Evolutionary conservation across 139 green algal species (phyloP).

Genomic region (Marvania coccoides): DNA sequence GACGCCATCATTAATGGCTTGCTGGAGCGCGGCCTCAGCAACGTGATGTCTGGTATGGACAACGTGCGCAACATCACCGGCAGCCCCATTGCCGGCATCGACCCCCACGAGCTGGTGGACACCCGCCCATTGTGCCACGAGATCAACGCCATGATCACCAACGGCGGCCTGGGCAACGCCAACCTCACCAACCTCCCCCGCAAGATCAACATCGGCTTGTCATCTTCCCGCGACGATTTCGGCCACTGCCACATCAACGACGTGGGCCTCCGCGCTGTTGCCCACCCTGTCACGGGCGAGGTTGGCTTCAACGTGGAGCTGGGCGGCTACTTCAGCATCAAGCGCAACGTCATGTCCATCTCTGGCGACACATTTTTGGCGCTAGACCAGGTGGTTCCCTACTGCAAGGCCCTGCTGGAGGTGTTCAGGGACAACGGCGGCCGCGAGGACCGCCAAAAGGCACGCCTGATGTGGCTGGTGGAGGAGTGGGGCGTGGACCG

Average conservation of each 20-base stretch:
- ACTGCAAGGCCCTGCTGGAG: slow-evolving; percentile 66
- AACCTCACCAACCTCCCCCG: slow-evolving; percentile 90
- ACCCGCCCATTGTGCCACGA: slow-evolving; percentile 45
- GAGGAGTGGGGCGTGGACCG: slow-evolving; percentile 72
- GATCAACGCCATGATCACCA: slow-evolving; percentile 68
- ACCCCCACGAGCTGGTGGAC: slow-evolving; percentile 93
- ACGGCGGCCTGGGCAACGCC: slow-evolving; percentile 59
- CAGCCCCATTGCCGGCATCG: slow-evolving; percentile 72
- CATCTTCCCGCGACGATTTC: slow-evolving; percentile 82
- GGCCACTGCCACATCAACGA: slow-evolving; percentile 99
- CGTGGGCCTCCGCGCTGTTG: slow-evolving; percentile 83
- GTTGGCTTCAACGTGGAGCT: slow-evolving; percentile 82
- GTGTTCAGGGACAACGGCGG: slow-evolving; percentile 84
- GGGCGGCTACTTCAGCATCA: slow-evolving; percentile 91
- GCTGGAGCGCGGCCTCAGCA: slow-evolving; percentile 58
- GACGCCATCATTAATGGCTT: slow-evolving; percentile 55
- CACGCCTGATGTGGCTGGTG: slow-evolving; percentile 93
- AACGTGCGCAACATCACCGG: slow-evolving; percentile 95
- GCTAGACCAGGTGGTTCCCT: slow-evolving; percentile 61
- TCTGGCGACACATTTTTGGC: slow-evolving; percentile 75
- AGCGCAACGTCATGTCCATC: slow-evolving; percentile 86
- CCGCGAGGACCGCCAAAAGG: slow-evolving; percentile 82
- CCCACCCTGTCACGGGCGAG: slow-evolving; percentile 52
- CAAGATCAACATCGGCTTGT: slow-evolving; percentile 96
- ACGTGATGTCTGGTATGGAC: slow-evolving; percentile 91